Evolutionary conservation across 2,329 filamentous ascomycete species (phyloP).

Genomic region (Colletotrichum sp.): DNA sequence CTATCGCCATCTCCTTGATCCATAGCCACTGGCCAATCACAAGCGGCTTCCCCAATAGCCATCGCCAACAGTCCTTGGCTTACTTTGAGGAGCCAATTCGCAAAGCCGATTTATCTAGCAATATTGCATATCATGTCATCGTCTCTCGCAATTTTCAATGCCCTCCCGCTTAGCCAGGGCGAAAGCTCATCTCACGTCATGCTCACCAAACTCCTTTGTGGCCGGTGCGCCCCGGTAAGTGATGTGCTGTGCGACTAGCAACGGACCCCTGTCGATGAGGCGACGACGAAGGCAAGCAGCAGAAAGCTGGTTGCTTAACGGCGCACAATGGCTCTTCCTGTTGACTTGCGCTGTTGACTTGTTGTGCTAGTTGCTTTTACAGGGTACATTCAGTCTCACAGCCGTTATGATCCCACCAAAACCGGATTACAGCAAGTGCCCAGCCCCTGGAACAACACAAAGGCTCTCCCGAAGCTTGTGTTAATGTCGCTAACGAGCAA

Average conservation of each 20-base stretch:
- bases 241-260: background rate
- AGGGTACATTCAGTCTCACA: background rate
- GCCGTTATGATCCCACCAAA: background rate
- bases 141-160: background rate
- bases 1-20: background rate
- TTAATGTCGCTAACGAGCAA: background rate
- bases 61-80: background rate
- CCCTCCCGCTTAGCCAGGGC: background rate
- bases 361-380: background rate
- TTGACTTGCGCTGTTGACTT: background rate
- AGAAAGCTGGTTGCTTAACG: background rate
- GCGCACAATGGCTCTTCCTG: background rate
- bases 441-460: background rate
- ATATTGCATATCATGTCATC: background rate
- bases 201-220: background rate
- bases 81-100: background rate
- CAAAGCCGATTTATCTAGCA: background rate
- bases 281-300: background rate
- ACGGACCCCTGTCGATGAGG: background rate
- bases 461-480: background rate
- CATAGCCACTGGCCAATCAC: background rate
- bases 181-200: background rate
- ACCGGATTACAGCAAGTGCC: background rate
- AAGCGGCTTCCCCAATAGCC: background rate
- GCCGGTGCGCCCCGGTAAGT: background rate